A percentile compares a stretch with the other conserved stretches of the same genome.
Conservation (phyloP, 2,329 filamentous ascomycete genomes). For the Exophiala viscosa region DNA sequence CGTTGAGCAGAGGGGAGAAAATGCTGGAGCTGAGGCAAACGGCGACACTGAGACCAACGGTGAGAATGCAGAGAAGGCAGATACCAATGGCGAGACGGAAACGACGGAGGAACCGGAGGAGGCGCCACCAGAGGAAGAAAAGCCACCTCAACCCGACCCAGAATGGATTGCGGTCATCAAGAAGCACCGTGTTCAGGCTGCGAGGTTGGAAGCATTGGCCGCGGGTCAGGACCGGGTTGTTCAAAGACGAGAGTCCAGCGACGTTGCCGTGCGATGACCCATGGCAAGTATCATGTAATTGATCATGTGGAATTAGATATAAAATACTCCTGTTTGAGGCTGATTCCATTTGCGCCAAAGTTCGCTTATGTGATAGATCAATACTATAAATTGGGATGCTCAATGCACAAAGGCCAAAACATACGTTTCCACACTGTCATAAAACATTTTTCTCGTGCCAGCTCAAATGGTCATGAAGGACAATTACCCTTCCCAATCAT, state of each 20-base stretch:
- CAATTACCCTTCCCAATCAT: no score
- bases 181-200: constrained; percentile 29
- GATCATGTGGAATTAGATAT: no score
- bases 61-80: no score
- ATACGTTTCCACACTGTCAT: no score
- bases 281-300: no score
- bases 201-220: constrained; percentile 26
- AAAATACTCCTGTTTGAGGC: no score
- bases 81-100: background rate
- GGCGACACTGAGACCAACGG: constrained; percentile 52
- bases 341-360: no score
- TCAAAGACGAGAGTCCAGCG: constrained; percentile 8
- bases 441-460: no score
- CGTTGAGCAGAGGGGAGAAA: constrained; percentile 38
- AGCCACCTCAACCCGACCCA: constrained; percentile 35
- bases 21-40: constrained; percentile 80
- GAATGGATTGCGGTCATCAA: constrained; percentile 29
- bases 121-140: background rate
- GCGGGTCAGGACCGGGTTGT: constrained; percentile 23
- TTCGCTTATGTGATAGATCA: no score
- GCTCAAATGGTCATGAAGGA: no score
- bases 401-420: no score
- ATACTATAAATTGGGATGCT: no score
- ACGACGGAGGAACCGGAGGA: background rate
- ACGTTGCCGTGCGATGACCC: constrained; percentile 10